Evolutionary conservation across 2,329 filamentous ascomycete species (phyloP).

Genomic region (Colletotrichum simmondsii): DNA sequence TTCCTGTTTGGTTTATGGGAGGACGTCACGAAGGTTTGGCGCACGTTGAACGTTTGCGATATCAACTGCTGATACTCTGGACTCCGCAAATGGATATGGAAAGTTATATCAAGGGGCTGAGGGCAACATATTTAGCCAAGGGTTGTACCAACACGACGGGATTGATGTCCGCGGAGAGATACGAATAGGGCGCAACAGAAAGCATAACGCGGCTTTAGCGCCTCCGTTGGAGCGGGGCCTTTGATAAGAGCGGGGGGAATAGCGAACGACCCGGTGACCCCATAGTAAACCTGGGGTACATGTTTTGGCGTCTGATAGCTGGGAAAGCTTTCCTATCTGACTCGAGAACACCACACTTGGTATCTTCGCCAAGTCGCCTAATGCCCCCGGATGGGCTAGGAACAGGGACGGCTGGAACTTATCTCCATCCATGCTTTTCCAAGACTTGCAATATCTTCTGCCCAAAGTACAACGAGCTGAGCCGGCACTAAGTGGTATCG

Average conservation of each 20-base stretch:
- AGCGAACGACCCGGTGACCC: neutral
- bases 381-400: neutral
- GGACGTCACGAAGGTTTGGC: too few relatives aligned
- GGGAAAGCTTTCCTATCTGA: conserved; percentile 23
- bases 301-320: conserved; percentile 4
- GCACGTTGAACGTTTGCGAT: neutral
- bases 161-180: neutral
- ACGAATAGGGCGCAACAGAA: neutral
- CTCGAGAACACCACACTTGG: neutral
- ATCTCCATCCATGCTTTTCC: neutral
- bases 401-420: neutral
- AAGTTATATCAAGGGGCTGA: neutral
- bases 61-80: neutral
- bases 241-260: neutral
- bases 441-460: neutral
- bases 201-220: neutral
- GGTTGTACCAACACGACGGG: neutral
- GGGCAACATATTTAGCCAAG: neutral
- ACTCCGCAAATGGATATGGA: neutral
- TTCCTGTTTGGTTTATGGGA: neutral
- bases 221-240: neutral
- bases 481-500: neutral
- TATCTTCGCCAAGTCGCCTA: neutral
- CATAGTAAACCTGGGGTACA: conserved; percentile 18
- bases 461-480: neutral